Conservation (phyloP, 768 basidiomycete species). For the Amanita rimosa region DNA sequence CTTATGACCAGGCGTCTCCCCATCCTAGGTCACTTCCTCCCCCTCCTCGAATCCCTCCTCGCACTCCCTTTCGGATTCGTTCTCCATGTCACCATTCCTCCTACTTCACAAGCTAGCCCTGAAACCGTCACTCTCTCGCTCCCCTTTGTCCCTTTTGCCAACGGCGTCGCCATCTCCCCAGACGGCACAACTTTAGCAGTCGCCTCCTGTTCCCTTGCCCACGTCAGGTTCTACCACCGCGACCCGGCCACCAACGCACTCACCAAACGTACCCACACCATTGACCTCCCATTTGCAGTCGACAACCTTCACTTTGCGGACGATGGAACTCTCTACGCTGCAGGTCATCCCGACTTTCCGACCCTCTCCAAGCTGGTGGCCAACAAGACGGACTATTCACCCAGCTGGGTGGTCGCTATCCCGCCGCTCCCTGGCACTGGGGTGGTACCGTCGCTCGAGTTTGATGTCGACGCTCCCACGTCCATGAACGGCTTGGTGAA, state of each 20-base stretch:
- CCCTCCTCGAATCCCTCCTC: conserved; percentile 43
- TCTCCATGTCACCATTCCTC: conserved; percentile 37
- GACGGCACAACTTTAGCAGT: conserved; percentile 39
- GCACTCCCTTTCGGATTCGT: conserved; percentile 51
- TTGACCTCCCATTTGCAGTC: conserved; percentile 44
- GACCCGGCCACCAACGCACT: conserved; percentile 34
- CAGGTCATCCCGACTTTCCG: conserved; percentile 59
- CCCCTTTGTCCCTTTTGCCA: conserved; percentile 50
- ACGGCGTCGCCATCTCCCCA: conserved; percentile 51
- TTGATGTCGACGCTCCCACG: conserved; percentile 35
- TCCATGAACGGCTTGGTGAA: conserved; percentile 32
- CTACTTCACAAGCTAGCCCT: conserved; percentile 14
- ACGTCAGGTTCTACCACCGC: conserved; percentile 42
- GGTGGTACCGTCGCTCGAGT: conserved; percentile 11
- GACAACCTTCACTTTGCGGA: conserved; percentile 52
- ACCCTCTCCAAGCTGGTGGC: conserved; percentile 33
- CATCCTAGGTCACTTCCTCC: conserved; percentile 34
- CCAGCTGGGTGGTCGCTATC: conserved; percentile 52
- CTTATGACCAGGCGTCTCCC: conserved; percentile 52
- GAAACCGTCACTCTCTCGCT: conserved; percentile 27
- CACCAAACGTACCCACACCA: conserved; percentile 18
- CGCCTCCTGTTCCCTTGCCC: conserved; percentile 36
- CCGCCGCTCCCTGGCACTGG: conserved; percentile 12
- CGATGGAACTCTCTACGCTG: conserved; percentile 35
- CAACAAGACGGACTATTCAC: conserved; percentile 29